Evolutionary conservation across 371 early-diverging fungal genomes (phyloP).

Genomic region (Vairimorpha apis): DNA sequence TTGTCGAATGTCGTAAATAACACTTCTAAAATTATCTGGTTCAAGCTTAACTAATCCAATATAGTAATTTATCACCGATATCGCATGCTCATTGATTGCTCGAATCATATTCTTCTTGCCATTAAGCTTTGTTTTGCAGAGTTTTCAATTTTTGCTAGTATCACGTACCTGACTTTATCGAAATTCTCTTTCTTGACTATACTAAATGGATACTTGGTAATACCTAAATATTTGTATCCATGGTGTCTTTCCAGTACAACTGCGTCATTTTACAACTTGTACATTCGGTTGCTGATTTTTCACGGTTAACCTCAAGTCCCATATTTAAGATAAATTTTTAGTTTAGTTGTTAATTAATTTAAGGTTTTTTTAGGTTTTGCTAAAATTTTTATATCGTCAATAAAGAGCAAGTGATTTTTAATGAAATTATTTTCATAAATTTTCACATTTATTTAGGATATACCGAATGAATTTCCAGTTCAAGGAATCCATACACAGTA

Average conservation of each 20-base stretch:
- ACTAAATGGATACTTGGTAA: not conserved
- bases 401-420: not conserved
- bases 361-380: not conserved
- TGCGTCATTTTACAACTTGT: not conserved
- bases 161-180: not conserved
- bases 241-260: not conserved
- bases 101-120: not conserved
- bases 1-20: not conserved
- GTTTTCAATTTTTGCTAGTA: not conserved
- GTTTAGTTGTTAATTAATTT: not conserved
- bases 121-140: not conserved
- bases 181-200: not conserved
- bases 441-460: not conserved
- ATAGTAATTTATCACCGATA: constrained; percentile 1
- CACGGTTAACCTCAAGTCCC: not conserved
- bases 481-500: not conserved
- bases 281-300: not conserved
- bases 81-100: not conserved
- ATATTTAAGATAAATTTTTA: not conserved
- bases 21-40: not conserved
- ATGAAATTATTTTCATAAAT: not conserved
- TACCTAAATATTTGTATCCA: not conserved
- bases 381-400: not conserved
- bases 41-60: not conserved
- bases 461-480: not conserved